Conservation (phyloP, 192 early-diverging fungal species). For the Irineochytrium annulatum region DNA sequence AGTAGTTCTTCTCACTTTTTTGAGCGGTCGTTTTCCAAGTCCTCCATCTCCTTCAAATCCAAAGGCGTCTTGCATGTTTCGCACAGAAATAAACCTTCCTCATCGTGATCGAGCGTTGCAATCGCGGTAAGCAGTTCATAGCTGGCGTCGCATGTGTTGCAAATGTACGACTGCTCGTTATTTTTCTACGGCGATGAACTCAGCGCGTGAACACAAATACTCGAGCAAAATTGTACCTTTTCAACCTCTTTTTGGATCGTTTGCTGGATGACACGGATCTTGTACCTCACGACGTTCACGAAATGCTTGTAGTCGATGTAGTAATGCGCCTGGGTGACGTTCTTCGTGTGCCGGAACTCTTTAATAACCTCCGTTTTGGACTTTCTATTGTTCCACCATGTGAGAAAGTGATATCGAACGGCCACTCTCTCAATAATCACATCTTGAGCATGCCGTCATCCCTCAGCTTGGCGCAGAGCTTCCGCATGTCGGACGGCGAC, state of each 20-base stretch:
- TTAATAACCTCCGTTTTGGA: constrained; percentile 1
- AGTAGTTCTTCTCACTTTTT: background rate
- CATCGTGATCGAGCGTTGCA: background rate
- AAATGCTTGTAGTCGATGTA: constrained; percentile 92
- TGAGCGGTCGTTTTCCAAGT: constrained; percentile 22
- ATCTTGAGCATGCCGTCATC: constrained; percentile 70
- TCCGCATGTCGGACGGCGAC: constrained; percentile 65
- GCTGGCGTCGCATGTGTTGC: constrained; percentile 17
- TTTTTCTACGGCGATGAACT: constrained; percentile 22
- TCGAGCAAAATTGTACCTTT: constrained; percentile 16
- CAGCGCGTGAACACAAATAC: constrained; percentile 4
- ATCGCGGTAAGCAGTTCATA: constrained; percentile 7
- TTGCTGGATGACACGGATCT: constrained; percentile 74
- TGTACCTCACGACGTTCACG: constrained; percentile 88
- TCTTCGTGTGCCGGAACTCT: constrained; percentile 25
- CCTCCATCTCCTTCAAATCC: constrained; percentile 13
- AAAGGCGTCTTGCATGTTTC: constrained; percentile 11
- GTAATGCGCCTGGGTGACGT: constrained; percentile 42
- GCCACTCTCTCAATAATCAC: constrained; percentile 1
- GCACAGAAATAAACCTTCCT: constrained; percentile 18
- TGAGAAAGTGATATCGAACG: background rate
- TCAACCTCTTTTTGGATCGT: constrained; percentile 39
- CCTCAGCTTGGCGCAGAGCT: constrained; percentile 74
- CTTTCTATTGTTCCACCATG: background rate
- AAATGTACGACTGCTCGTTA: constrained; percentile 35